phyloP scores from a whole-genome alignment of 768 basidiomycete species.

The Thelephora ganbajun region DNA sequence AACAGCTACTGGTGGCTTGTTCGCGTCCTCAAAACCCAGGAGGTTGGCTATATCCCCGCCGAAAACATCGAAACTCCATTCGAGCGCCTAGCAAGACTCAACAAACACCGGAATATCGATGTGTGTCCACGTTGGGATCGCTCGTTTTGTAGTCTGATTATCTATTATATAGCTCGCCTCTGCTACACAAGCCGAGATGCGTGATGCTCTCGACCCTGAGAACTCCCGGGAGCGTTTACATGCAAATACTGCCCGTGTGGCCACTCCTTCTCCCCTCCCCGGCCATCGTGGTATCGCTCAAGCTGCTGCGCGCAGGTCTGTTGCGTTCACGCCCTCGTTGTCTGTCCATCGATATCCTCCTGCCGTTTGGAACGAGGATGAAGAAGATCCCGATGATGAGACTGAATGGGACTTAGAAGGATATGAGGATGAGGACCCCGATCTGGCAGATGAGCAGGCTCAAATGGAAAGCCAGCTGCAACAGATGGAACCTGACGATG shows the following conservation, averaged over 20 bases:
- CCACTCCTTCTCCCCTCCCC: slow-evolving; percentile 35
- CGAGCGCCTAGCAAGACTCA: slow-evolving; percentile 86
- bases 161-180: slow-evolving; percentile 43
- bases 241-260: slow-evolving; percentile 20
- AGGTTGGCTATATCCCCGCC: slow-evolving; percentile 97
- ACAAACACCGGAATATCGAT: slow-evolving; percentile 96
- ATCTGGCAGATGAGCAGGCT: slow-evolving; percentile 43
- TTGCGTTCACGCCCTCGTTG: slow-evolving; percentile 61
- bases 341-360: slow-evolving; percentile 67
- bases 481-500: slow-evolving; percentile 62
- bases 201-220: slow-evolving; percentile 35
- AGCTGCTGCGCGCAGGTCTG: slow-evolving; percentile 20
- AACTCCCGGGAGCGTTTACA: slow-evolving; percentile 27
- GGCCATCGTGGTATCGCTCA: slow-evolving; percentile 16
- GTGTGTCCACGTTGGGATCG: slow-evolving; percentile 23
- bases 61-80: slow-evolving; percentile 99
- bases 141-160: slow-evolving; percentile 1
- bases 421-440: slow-evolving; percentile 57
- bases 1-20: slow-evolving; percentile 99
- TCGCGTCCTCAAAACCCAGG: slow-evolving; percentile 94
- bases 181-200: slow-evolving; percentile 55
- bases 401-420: slow-evolving; percentile 54
- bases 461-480: slow-evolving; percentile 19
- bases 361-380: slow-evolving; percentile 72
- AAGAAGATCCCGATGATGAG: slow-evolving; percentile 39